Conservation (phyloP, 192 early-diverging fungal genomes). For the Chytriomyces confervae region DNA sequence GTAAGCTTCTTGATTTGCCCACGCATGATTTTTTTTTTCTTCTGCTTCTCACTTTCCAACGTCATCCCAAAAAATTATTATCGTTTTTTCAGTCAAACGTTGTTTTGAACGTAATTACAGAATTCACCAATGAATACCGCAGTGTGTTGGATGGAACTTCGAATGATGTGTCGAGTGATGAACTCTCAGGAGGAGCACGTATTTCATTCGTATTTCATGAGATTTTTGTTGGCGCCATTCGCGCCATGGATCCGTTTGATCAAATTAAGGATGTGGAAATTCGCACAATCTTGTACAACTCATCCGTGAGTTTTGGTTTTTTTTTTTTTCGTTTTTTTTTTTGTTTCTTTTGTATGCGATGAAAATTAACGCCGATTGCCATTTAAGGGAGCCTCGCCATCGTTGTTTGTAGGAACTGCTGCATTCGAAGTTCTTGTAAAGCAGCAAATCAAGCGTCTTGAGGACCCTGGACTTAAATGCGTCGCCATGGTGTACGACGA, state of each 20-base stretch:
- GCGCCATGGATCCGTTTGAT: conserved; percentile 96
- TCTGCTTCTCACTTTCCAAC: background rate
- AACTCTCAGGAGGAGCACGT: conserved; percentile 97
- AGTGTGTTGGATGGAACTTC: conserved; percentile 96
- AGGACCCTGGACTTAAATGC: conserved; percentile 97
- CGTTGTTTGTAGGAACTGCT: conserved; percentile 96
- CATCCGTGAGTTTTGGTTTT: conserved; percentile 63
- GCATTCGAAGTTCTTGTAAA: conserved; percentile 98
- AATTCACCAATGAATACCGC: conserved; percentile 97
- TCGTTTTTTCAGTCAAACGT: conserved; percentile 73
- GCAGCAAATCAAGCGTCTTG: conserved; percentile 98
- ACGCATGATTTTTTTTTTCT: conserved; percentile 8
- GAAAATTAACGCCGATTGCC: too few species aligned
- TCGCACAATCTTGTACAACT: conserved; percentile 97
- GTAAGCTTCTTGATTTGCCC: conserved; percentile 31
- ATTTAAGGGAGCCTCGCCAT: conserved; percentile 85
- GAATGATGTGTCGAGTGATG: conserved; percentile 90
- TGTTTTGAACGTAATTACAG: conserved; percentile 96
- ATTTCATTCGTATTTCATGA: conserved; percentile 99
- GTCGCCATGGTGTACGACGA: conserved; percentile 97
- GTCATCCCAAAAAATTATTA: background rate
- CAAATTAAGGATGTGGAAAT: conserved; percentile 99
- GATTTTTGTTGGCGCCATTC: conserved; percentile 88
- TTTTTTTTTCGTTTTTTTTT: background rate
- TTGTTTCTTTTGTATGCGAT: background rate